A percentile compares a stretch with the other conserved stretches of the same genome.
phyloP scores from a whole-genome alignment of 768 basidiomycete genomes.

The Coprinopsis cinerea region DNA sequence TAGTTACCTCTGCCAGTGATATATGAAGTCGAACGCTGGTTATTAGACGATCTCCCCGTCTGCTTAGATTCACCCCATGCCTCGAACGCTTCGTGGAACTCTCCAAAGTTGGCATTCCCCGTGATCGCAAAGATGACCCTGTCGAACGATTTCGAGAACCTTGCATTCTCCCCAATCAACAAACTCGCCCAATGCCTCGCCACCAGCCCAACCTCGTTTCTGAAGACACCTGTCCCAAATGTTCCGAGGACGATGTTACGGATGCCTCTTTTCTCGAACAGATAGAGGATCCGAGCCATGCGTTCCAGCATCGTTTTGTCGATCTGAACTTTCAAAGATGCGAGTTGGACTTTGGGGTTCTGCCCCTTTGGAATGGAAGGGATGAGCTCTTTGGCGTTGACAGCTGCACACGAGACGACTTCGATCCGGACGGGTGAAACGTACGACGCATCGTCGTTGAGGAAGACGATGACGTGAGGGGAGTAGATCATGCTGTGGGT shows the following conservation, averaged over 20 bases:
- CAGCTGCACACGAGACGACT: slow-evolving; percentile 67
- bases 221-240: slow-evolving; percentile 70
- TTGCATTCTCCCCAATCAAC: slow-evolving; percentile 38
- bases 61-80: neutral
- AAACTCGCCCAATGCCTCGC: slow-evolving; percentile 62
- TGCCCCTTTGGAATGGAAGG: neutral
- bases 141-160: slow-evolving; percentile 53
- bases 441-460: slow-evolving; percentile 56
- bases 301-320: slow-evolving; percentile 55
- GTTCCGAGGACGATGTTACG: slow-evolving; percentile 58
- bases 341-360: slow-evolving; percentile 19
- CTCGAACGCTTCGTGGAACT: slow-evolving; percentile 19
- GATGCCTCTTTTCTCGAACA: slow-evolving; percentile 54
- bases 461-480: slow-evolving; percentile 55
- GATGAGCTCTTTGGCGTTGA: slow-evolving; percentile 51
- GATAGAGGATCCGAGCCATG: slow-evolving; percentile 57
- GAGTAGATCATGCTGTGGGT: slow-evolving; percentile 78
- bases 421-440: slow-evolving; percentile 54
- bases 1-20: no score
- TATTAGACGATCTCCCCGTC: no score
- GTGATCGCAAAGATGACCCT: slow-evolving; percentile 58
- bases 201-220: slow-evolving; percentile 48
- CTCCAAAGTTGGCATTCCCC: slow-evolving; percentile 18
- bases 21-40: no score
- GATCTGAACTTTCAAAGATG: slow-evolving; percentile 33